Percentiles rank a stretch among this genome's conserved stretches.
Evolutionary conservation across 345 rosid genomes (phyloP).

Genomic region (Hibiscus tridactylites): DNA sequence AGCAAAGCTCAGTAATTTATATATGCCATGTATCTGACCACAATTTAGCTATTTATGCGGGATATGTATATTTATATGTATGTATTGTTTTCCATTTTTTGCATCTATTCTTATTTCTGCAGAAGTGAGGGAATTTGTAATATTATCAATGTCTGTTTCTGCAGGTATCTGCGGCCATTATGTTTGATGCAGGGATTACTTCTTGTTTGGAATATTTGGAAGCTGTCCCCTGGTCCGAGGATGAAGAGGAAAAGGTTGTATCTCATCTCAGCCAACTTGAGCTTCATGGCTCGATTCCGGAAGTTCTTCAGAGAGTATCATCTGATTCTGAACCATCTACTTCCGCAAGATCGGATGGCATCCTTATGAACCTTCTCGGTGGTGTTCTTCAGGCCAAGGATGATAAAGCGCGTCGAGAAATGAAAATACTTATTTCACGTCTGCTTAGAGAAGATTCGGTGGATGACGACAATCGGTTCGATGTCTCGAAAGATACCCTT

Average conservation of each 20-base stretch:
- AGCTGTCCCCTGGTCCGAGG: conserved; percentile 87
- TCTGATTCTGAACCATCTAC: conserved; percentile 47
- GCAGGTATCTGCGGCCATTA: conserved; percentile 73
- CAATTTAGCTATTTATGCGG: background rate
- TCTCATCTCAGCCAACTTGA: conserved; percentile 59
- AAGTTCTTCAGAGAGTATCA: conserved; percentile 74
- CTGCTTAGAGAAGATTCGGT: conserved; percentile 60
- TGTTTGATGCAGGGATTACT: conserved; percentile 60
- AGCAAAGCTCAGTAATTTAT: background rate
- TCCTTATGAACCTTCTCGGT: conserved; percentile 50
- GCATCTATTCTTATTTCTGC: background rate
- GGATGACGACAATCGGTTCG: conserved; percentile 24
- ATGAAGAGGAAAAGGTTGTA: conserved; percentile 64
- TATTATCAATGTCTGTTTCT: conserved; percentile 1
- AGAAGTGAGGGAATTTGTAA: background rate
- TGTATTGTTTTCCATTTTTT: background rate
- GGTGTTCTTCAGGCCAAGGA: conserved; percentile 83
- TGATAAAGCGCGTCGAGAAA: conserved; percentile 85
- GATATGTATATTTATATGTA: background rate
- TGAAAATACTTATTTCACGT: conserved; percentile 63
- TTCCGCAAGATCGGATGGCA: conserved; percentile 48
- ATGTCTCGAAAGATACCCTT: conserved; percentile 61
- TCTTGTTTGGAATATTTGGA: conserved; percentile 83
- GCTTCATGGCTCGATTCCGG: conserved; percentile 42
- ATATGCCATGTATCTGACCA: background rate